Percentiles rank a stretch among this genome's conserved stretches.
Conservation (phyloP, 23 red algal genomes). For the Gracilaria caudata region DNA sequence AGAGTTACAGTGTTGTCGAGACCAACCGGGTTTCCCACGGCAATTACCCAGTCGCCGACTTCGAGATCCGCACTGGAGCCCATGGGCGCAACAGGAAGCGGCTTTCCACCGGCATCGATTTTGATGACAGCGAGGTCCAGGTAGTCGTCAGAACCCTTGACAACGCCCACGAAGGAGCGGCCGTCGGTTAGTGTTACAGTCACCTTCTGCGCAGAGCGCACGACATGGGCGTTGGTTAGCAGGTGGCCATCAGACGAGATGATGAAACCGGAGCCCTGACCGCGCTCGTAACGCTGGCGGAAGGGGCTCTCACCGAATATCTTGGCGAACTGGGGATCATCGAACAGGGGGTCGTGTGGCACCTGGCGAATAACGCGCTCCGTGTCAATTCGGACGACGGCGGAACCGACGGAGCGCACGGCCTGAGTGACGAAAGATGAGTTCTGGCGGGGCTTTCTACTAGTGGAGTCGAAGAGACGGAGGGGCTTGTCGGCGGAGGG, state of each 20-base stretch:
- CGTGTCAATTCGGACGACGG: conserved; percentile 98
- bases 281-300: conserved; percentile 75
- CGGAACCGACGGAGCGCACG: conserved; percentile 87
- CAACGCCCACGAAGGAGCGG: conserved; percentile 86
- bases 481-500: conserved; percentile 16
- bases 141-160: conserved; percentile 95
- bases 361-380: conserved; percentile 76
- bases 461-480: conserved; percentile 38
- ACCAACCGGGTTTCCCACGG: conserved; percentile 96
- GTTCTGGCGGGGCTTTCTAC: conserved; percentile 30
- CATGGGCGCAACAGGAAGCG: conserved; percentile 88
- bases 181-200: conserved; percentile 96
- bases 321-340: conserved; percentile 87
- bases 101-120: conserved; percentile 80
- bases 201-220: conserved; percentile 83
- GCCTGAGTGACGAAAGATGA: conserved; percentile 92
- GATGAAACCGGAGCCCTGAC: conserved; percentile 96
- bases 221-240: conserved; percentile 98
- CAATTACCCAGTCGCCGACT: conserved; percentile 99
- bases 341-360: conserved; percentile 72
- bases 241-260: conserved; percentile 92
- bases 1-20: conserved; percentile 99
- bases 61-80: conserved; percentile 85
- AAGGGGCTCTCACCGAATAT: conserved; percentile 88
- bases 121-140: conserved; percentile 96